Evolutionary conservation across 192 early-diverging fungal species (phyloP).

Genomic region (Coemansia sp.): DNA sequence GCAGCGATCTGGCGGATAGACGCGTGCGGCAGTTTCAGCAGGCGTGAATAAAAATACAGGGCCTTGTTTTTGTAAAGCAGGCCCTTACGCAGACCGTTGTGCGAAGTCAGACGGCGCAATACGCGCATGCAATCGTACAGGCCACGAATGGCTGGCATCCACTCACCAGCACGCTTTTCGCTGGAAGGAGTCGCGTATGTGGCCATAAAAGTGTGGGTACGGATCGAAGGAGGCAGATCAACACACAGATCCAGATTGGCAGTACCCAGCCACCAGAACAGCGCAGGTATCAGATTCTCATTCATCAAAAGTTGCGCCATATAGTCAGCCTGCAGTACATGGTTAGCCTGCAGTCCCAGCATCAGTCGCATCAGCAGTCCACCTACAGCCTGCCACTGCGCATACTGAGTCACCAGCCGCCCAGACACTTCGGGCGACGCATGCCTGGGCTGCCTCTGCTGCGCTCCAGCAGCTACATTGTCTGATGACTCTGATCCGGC

Average conservation of each 20-base stretch:
- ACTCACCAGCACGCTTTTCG: not conserved
- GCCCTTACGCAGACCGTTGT: slow-evolving; percentile 46
- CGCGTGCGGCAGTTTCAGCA: slow-evolving; percentile 3
- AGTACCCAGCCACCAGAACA: slow-evolving; percentile 53
- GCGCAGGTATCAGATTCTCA: slow-evolving; percentile 42
- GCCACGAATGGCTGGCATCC: slow-evolving; percentile 26
- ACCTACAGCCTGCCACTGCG: slow-evolving; percentile 46
- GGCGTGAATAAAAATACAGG: slow-evolving; percentile 29
- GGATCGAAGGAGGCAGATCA: slow-evolving; percentile 13
- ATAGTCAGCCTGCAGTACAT: slow-evolving; percentile 48
- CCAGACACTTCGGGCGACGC: slow-evolving; percentile 25
- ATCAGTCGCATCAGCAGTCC: slow-evolving; percentile 28
- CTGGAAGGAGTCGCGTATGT: not conserved
- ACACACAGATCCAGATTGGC: slow-evolving; percentile 23
- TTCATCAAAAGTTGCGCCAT: slow-evolving; percentile 49
- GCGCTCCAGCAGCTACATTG: not conserved
- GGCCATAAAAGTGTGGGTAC: slow-evolving; percentile 25
- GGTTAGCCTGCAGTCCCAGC: slow-evolving; percentile 33
- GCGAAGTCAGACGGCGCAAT: slow-evolving; percentile 40
- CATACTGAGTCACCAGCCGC: slow-evolving; percentile 43
- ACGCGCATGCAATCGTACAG: slow-evolving; percentile 24
- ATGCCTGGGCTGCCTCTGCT: not conserved
- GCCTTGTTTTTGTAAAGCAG: slow-evolving; percentile 52
- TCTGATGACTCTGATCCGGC: slow-evolving; percentile 2
- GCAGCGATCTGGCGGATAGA: slow-evolving; percentile 24